Conservation (phyloP, 768 basidiomycete species). For the Gloeostereum incarnatum region DNA sequence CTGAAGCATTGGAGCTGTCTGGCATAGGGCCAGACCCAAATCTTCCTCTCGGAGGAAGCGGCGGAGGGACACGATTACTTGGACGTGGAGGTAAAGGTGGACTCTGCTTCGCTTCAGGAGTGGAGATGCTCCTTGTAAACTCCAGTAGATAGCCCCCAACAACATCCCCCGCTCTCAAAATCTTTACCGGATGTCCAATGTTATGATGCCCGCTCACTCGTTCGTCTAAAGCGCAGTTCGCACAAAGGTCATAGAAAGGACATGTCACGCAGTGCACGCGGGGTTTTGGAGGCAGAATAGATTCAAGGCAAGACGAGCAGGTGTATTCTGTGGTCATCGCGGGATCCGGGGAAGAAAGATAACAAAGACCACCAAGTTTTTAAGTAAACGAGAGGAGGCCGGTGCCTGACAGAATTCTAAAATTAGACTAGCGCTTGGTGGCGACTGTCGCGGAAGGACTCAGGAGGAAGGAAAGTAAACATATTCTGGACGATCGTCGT, state of each 20-base stretch:
- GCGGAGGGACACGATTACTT: not conserved
- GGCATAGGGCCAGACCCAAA: not conserved
- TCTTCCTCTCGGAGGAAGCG: not conserved
- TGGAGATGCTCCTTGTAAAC: not conserved
- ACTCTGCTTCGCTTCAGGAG: not conserved
- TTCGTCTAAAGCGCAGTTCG: not conserved
- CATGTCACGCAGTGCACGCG: too few species aligned
- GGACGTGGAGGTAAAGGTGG: not conserved
- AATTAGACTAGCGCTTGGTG: too few species aligned
- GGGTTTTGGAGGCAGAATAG: too few species aligned
- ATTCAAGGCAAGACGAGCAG: too few species aligned
- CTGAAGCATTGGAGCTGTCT: not conserved
- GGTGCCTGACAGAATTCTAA: too few species aligned
- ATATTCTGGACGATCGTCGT: too few species aligned
- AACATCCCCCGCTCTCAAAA: not conserved
- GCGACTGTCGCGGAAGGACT: too few species aligned
- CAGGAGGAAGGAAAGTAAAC: too few species aligned
- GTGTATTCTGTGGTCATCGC: too few species aligned
- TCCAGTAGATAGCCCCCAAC: not conserved
- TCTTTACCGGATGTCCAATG: not conserved
- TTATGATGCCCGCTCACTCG: not conserved
- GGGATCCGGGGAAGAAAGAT: too few species aligned
- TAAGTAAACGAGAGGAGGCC: too few species aligned
- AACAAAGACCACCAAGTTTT: too few species aligned
- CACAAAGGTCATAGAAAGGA: not conserved